Evolutionary conservation across 148 eudicot genomes (phyloP), one percentile per base, ranked within the genome.

Genomic region (Amaranthus palmeri): DNA sequence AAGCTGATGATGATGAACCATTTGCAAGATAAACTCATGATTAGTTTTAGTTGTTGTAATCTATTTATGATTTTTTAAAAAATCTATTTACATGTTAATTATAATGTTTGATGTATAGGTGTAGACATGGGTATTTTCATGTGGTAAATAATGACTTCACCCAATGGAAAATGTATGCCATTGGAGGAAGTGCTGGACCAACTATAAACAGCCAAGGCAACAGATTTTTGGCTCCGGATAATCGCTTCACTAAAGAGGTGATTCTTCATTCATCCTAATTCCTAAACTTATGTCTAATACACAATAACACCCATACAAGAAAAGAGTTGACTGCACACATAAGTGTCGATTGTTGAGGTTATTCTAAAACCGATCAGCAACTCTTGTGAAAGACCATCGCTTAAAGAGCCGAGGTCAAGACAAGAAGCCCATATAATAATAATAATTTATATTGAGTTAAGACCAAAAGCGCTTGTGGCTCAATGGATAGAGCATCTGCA

Each of bases 181-280:
- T 87, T 9, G 91, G 90, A 36, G 90, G 93, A 25, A 89, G 93
- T 76, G 87, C 87, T 2, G 59, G 78, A 25, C 93, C 90, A 42
- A 87, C 90, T 43, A 88, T 86, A 51, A 66, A 81, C 42, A 88
- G 89, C 63, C 88, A 88, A 79, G 92, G 86, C 6, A 88, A 88
- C 76, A 77, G 83, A 46, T 90, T 80, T 56, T 63, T 81, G 46
- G 92, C 96, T 60, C 62, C 90, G 7, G 45, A 80, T 41, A 14
- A 72, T n/a, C 73, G 54, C n/a, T 71, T 4, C 51, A 72, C 25
- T 12, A 76, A 80, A 72, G 76, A 76, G 76, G 82, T 79, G 55
- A 49, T 9, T 56, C 65, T 64, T 64, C 49, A 13, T 54, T 54
- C 58, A 25, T 25, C 36, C 36, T 25, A 25, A 25, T 25, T 25